phyloP scores from a whole-genome alignment of 148 eudicot genomes.

The Oxyria digyna region DNA sequence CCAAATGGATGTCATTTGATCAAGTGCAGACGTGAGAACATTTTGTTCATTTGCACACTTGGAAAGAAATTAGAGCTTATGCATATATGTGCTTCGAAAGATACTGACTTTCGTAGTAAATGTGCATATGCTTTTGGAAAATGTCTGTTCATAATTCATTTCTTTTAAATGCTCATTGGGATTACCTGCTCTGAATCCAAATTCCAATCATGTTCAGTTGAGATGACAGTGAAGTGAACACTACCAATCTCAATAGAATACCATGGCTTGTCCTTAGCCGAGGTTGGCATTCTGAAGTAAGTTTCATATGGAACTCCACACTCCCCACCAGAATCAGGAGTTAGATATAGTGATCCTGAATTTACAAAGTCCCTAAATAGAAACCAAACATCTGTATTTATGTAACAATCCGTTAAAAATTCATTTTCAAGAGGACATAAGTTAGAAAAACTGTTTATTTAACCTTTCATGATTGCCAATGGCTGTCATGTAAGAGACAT shows the following conservation, averaged over 20 bases:
- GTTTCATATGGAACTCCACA: constrained; percentile 91
- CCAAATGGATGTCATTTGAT: no score
- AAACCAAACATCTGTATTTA: neutral
- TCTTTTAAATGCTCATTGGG: neutral
- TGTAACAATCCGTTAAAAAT: no score
- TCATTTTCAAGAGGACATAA: no score
- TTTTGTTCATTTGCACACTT: no score
- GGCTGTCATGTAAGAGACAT: constrained; percentile 73
- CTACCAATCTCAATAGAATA: constrained; percentile 50
- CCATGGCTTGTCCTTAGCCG: constrained; percentile 75
- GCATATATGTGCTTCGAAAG: no score
- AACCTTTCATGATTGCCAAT: constrained; percentile 93
- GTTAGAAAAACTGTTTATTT: no score
- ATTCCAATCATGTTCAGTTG: constrained; percentile 51
- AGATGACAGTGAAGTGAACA: constrained; percentile 48
- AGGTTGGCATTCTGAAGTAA: constrained; percentile 73
- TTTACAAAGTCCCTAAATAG: constrained; percentile 41
- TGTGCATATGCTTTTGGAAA: no score
- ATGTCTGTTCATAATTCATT: no score
- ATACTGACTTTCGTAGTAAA: no score
- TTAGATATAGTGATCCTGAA: constrained; percentile 53
- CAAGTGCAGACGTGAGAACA: no score
- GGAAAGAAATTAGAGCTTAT: no score
- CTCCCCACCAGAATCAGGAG: constrained; percentile 90
- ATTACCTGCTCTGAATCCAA: constrained; percentile 39